Conservation (phyloP, 1,139 yeast genomes). For the Debaryomyces sp. region DNA sequence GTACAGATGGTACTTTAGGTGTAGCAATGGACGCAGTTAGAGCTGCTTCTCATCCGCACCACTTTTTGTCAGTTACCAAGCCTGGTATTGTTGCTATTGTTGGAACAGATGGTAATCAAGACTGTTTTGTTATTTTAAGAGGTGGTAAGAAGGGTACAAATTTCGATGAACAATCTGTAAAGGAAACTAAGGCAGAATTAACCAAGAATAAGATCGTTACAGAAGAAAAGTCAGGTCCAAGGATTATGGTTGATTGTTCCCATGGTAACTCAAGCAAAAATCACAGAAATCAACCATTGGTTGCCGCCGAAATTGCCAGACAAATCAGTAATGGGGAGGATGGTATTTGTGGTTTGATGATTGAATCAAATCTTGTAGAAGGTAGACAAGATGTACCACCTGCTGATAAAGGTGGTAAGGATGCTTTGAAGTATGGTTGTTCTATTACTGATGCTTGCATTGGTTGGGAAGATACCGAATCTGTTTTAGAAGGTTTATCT, state of each 20-base stretch:
- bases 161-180: conserved; percentile 74
- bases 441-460: conserved; percentile 98
- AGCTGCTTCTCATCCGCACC: conserved; percentile 93
- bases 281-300: conserved; percentile 90
- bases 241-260: conserved; percentile 96
- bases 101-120: conserved; percentile 91
- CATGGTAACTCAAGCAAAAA: conserved; percentile 94
- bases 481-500: conserved; percentile 70
- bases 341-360: conserved; percentile 90
- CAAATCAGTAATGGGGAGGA: conserved; percentile 80
- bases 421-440: conserved; percentile 79
- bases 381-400: conserved; percentile 93
- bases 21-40: conserved; percentile 94
- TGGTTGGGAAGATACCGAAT: conserved; percentile 81
- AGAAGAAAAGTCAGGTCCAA: conserved; percentile 51
- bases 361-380: conserved; percentile 86
- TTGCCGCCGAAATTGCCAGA: conserved; percentile 75
- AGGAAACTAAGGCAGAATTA: conserved; percentile 67
- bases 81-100: conserved; percentile 92
- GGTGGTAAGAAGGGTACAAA: conserved; percentile 96
- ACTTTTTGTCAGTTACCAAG: conserved; percentile 87
- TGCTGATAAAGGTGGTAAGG: conserved; percentile 66
- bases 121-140: conserved; percentile 87
- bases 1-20: conserved; percentile 91
- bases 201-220: conserved; percentile 56